These are phyloP conservation scores for Marchantia polymorpha DNA, from an alignment of 225 moss, liverwort and hornwort species.

Conservation along the genomic window DNA sequence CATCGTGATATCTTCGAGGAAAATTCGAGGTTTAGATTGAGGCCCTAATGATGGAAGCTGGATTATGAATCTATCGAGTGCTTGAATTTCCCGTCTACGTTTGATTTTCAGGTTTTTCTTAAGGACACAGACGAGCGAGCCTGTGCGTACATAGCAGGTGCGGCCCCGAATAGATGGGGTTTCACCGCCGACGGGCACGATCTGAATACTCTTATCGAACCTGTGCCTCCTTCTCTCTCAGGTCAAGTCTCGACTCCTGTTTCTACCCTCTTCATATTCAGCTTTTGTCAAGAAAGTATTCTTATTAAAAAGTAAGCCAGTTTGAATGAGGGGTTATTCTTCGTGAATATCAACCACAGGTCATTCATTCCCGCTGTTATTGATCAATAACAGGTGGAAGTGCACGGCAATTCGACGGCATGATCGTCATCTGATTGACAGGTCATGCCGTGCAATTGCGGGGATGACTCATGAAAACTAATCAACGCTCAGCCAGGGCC, in stretches of 20 bases:
- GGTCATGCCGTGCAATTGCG: background rate
- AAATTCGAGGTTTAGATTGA: background rate
- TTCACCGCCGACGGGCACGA: constrained; percentile 94
- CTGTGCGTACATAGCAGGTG: constrained; percentile 97
- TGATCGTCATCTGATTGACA: no score
- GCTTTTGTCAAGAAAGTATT: background rate
- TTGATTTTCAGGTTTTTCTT: constrained; percentile 64
- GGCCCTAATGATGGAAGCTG: background rate
- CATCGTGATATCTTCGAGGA: background rate
- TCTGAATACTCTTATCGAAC: constrained; percentile 90
- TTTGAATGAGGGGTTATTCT: background rate
- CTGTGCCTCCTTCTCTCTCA: constrained; percentile 93
- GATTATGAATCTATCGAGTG: background rate
- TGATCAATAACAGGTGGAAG: background rate
- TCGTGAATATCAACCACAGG: background rate
- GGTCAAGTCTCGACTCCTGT: constrained; percentile 35
- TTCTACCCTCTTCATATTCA: background rate
- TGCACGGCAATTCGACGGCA: no score
- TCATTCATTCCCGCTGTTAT: background rate
- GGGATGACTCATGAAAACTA: background rate
- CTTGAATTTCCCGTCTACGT: background rate
- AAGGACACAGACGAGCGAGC: constrained; percentile 98
- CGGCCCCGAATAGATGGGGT: constrained; percentile 99
- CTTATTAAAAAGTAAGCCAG: no score
- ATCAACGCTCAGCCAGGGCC: no score